Evolutionary conservation across 768 basidiomycete genomes (phyloP).

Genomic region (Calocera viscosa): DNA sequence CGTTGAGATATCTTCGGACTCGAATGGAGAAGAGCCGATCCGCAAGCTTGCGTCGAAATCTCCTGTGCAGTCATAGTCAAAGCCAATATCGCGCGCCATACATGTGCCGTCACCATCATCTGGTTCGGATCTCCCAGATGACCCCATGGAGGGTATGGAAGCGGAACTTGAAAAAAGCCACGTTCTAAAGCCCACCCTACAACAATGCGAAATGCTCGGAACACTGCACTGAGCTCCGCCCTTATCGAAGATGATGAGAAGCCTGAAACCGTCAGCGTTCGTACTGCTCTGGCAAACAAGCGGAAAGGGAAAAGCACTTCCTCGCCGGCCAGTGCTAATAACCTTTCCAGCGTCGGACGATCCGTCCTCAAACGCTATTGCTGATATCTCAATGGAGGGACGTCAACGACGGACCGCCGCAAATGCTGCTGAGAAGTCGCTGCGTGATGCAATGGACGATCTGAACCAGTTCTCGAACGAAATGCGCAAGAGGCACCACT

Average conservation of each 20-base stretch:
- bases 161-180: background rate
- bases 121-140: background rate
- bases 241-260: background rate
- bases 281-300: background rate
- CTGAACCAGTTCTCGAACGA: conserved; percentile 8
- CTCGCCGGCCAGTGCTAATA: background rate
- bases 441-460: conserved; percentile 15
- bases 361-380: background rate
- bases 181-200: background rate
- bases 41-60: background rate
- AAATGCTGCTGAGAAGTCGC: conserved; percentile 5
- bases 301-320: background rate
- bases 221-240: background rate
- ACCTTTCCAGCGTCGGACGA: background rate
- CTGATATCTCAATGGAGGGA: background rate
- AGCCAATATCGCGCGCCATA: background rate
- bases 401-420: conserved; percentile 5
- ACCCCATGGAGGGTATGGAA: background rate
- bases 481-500: background rate
- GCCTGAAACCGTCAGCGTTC: background rate
- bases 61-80: background rate
- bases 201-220: background rate
- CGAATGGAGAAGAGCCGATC: background rate
- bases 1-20: background rate
- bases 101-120: background rate